Conservation (phyloP, 2,329 filamentous ascomycete genomes). For the Chalaropsis thielavioides region DNA sequence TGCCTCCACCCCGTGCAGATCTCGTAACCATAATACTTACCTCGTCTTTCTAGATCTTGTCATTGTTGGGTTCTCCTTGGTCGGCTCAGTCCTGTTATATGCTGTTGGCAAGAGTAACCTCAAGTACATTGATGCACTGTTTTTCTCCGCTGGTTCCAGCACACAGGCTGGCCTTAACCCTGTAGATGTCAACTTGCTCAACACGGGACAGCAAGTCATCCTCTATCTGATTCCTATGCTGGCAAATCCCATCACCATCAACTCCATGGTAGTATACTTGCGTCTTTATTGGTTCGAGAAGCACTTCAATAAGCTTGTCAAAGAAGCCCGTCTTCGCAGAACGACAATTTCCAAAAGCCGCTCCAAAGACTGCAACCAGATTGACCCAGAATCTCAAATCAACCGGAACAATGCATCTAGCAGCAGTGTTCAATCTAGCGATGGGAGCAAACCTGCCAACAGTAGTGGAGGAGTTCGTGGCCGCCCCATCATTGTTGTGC, state of each 20-base stretch:
- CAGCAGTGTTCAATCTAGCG: slow-evolving; percentile 1
- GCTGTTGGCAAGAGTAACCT: slow-evolving; percentile 43
- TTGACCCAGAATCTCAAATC: slow-evolving; percentile 19
- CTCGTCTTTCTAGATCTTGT: slow-evolving; percentile 49
- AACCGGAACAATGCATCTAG: slow-evolving; percentile 18
- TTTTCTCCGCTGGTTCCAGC: slow-evolving; percentile 71
- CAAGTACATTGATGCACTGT: slow-evolving; percentile 72
- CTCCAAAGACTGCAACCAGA: slow-evolving; percentile 23
- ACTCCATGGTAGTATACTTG: slow-evolving; percentile 77
- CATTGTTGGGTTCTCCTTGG: slow-evolving; percentile 57
- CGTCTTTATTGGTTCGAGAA: slow-evolving; percentile 98
- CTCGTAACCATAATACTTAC: not conserved
- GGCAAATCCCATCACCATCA: slow-evolving; percentile 71
- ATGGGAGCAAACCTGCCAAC: not conserved
- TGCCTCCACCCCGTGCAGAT: not conserved
- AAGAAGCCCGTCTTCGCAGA: slow-evolving; percentile 53
- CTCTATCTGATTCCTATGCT: slow-evolving; percentile 58
- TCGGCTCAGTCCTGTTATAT: slow-evolving; percentile 67
- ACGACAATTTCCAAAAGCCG: slow-evolving; percentile 46
- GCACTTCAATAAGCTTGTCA: slow-evolving; percentile 71
- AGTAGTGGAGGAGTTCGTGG: slow-evolving; percentile 43
- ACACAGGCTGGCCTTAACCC: slow-evolving; percentile 93
- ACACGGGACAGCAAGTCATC: slow-evolving; percentile 58
- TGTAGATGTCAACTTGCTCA: slow-evolving; percentile 49
- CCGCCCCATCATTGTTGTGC: slow-evolving; percentile 51